Percentiles rank a stretch among this genome's conserved stretches.
Evolutionary conservation across 495 filamentous ascomycete species (phyloP).

Genomic region (Talaromyces borbonicus): DNA sequence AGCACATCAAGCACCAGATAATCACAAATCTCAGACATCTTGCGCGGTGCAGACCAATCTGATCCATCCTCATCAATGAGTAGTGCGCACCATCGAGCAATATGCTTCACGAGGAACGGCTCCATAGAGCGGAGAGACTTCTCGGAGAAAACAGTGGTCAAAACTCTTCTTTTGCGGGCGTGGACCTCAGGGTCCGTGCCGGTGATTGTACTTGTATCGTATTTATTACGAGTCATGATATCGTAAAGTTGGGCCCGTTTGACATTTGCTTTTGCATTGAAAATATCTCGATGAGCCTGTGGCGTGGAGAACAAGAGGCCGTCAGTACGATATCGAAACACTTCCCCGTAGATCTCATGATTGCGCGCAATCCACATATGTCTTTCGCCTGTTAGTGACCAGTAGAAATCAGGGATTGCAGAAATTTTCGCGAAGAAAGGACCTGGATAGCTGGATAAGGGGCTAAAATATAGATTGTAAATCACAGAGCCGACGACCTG

Average conservation of each 20-base stretch:
- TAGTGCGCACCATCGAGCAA: constrained; percentile 22
- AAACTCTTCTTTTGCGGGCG: constrained; percentile 16
- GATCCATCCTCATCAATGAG: constrained; percentile 7
- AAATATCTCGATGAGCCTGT: constrained; percentile 17
- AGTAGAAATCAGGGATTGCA: neutral
- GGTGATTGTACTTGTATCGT: constrained; percentile 13
- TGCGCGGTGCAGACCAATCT: constrained; percentile 15
- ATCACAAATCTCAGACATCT: constrained; percentile 15
- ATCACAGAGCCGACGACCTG: neutral
- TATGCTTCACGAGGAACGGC: constrained; percentile 15
- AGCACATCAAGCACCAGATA: constrained; percentile 19
- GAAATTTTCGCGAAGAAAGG: neutral
- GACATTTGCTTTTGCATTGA: constrained; percentile 24
- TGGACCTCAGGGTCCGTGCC: constrained; percentile 15
- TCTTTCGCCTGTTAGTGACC: neutral
- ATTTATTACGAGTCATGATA: constrained; percentile 5
- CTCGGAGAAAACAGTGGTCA: constrained; percentile 19
- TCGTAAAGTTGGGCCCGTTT: constrained; percentile 5
- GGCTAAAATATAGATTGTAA: constrained; percentile 2
- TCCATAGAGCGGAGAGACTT: constrained; percentile 15
- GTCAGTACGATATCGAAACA: constrained; percentile 20
- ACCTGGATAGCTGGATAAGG: neutral
- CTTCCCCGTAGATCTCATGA: constrained; percentile 19
- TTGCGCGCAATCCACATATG: constrained; percentile 5
- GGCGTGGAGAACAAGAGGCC: constrained; percentile 17